Base-by-base conservation (phyloP, 2,329 filamentous ascomycete species). In the Teratosphaeria epicoccoides region DNA sequence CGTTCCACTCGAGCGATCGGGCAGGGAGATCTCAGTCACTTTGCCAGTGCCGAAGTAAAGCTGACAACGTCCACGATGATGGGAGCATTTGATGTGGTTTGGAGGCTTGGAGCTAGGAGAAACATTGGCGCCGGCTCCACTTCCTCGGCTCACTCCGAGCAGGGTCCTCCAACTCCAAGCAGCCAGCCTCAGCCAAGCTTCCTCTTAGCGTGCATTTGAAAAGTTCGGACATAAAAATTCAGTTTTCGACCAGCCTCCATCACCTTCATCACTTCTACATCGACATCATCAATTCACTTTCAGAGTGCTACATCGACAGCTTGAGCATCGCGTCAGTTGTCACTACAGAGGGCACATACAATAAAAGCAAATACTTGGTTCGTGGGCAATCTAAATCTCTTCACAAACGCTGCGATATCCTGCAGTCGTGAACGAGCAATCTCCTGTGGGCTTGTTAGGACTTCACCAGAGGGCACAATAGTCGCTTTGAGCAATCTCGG, bases 401-500 rank as follows among this genome's bases (percentile, higher is more conserved):
- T 53, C 53, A 51, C 53, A 45, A 26, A 40, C 40, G 25, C 45
- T 49, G 49, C 44, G 23, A 24, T 40, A 29, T 40, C 33, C 43
- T 48, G 49, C 50, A 46, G 25, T 46, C 46, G 55, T 55, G 53
- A 53, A 53, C 29, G 53, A 53, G 55, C 51, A 43, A 24, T 22
- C 28, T 33, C 24, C 47, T 46, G 47, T 52, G 46, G 52, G 49
- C 47, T 43, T 52, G 29, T 52, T 48, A 55, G 53, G 53, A 51
- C 52, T 59, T 49, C 56, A 46, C 20, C 44, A 59, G 58, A 59
- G 57, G 61, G 62, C 61, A 56, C 53, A 49, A 55, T 49, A 49
- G 53, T 60, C 56, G 59, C 59, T 54, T 33, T 48, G 25, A 17
- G 25, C 44, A 62, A 69, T 71, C 71, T 71, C 66, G 72, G 73